These are phyloP conservation scores for Kodamaea sagamina DNA, from an alignment of 805 yeast genomes.

Conservation along the genomic window DNA sequence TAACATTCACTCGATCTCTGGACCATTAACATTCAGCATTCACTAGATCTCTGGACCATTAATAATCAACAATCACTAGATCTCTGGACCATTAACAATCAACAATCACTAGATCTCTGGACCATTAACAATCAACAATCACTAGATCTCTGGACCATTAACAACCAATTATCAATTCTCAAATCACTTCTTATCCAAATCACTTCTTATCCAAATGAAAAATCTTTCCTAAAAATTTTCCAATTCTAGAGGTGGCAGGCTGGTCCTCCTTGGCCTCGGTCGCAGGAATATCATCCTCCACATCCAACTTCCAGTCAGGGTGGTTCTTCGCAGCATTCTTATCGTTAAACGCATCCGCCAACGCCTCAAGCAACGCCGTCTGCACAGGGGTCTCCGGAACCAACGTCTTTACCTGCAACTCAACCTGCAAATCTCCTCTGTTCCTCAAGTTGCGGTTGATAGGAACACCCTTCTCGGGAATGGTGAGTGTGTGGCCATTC, in stretches of 20 bases:
- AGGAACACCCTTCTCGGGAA: slow-evolving; percentile 90
- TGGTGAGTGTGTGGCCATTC: slow-evolving; percentile 66
- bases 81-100: too few species aligned
- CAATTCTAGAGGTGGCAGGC: slow-evolving; percentile 29
- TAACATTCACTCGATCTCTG: too few species aligned
- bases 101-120: too few species aligned
- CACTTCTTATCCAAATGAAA: slow-evolving; percentile 22
- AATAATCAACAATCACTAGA: too few species aligned
- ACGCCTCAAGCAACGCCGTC: slow-evolving; percentile 85
- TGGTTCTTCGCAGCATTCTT: slow-evolving; percentile 71
- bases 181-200: too few species aligned
- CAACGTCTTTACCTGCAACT: slow-evolving; percentile 67
- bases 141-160: too few species aligned
- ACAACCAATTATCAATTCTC: too few species aligned
- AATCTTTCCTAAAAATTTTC: slow-evolving; percentile 28
- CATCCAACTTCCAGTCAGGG: slow-evolving; percentile 39
- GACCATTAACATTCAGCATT: too few species aligned
- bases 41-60: too few species aligned
- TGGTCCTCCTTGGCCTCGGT: slow-evolving; percentile 30
- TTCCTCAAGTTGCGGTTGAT: slow-evolving; percentile 47
- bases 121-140: too few species aligned
- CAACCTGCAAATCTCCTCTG: slow-evolving; percentile 81
- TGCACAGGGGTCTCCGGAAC: slow-evolving; percentile 83
- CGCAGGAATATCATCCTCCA: slow-evolving; percentile 25
- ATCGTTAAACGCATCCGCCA: slow-evolving; percentile 90